Conservation (phyloP, 257 asterid species). For the Nicotiana attenuata region DNA sequence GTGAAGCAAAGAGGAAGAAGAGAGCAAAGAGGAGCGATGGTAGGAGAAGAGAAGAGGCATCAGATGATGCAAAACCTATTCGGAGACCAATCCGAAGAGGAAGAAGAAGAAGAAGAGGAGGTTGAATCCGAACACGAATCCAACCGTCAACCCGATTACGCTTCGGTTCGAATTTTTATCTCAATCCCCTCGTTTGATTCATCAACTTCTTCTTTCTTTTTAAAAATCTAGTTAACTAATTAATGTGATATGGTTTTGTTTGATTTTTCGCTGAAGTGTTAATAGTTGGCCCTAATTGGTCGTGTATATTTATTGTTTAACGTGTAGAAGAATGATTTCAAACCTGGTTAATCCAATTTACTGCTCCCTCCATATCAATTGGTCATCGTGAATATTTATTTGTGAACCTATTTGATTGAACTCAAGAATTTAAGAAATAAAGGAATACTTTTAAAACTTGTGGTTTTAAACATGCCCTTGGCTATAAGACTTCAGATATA, state of each 20-base stretch:
- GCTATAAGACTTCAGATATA: no score
- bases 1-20: background rate
- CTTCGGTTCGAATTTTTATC: slow-evolving; percentile 43
- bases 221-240: background rate
- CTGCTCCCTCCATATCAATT: background rate
- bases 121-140: slow-evolving; percentile 95
- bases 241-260: background rate
- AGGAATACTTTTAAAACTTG: no score
- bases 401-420: no score
- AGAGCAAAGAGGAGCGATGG: slow-evolving; percentile 39
- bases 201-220: background rate
- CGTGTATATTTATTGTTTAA: background rate
- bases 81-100: slow-evolving; percentile 96
- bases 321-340: background rate
- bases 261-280: slow-evolving; percentile 4
- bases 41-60: slow-evolving; percentile 94
- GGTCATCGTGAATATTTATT: no score
- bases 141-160: slow-evolving; percentile 78
- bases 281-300: background rate
- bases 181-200: background rate
- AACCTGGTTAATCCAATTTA: background rate
- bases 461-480: no score
- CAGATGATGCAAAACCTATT: slow-evolving; percentile 99
- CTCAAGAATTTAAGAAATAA: no score
- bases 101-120: slow-evolving; percentile 85